These are phyloP conservation scores for Serendipita indica DNA, from an alignment of 768 basidiomycete species.

Conservation along the genomic window DNA sequence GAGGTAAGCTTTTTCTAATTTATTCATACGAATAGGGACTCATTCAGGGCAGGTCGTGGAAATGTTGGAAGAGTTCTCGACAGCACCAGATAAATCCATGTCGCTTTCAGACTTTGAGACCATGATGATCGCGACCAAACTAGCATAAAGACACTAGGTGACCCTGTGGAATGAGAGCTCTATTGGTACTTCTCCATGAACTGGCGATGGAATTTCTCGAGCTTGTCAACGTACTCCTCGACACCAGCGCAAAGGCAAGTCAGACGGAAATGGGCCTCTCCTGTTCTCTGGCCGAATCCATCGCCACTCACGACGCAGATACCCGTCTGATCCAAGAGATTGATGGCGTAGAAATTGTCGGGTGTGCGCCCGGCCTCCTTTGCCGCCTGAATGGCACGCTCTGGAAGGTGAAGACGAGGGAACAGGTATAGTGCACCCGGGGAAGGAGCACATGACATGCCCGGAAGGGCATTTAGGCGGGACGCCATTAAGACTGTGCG, in stretches of 20 bases:
- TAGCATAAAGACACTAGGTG: conserved; percentile 26
- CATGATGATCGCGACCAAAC: conserved; percentile 54
- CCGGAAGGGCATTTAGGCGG: conserved; percentile 67
- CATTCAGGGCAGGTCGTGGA: conserved; percentile 42
- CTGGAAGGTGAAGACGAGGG: conserved; percentile 64
- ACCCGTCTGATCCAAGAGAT: conserved; percentile 72
- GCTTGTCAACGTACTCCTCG: conserved; percentile 76
- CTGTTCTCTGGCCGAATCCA: conserved; percentile 88
- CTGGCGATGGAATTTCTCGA: conserved; percentile 57
- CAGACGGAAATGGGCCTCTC: conserved; percentile 79
- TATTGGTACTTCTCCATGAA: conserved; percentile 38
- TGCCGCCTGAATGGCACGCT: conserved; percentile 61
- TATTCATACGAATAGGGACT: conserved; percentile 7
- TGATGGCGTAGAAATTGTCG: conserved; percentile 79
- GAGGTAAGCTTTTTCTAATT: conserved; percentile 34
- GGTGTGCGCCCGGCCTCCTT: conserved; percentile 56
- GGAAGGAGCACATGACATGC: conserved; percentile 80
- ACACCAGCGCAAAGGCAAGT: conserved; percentile 92
- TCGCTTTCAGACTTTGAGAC: conserved; percentile 50
- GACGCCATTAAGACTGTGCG: conserved; percentile 61
- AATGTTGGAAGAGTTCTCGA: conserved; percentile 68
- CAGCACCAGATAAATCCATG: conserved; percentile 52
- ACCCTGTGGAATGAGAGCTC: neutral
- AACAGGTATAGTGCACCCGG: conserved; percentile 92
- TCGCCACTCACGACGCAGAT: conserved; percentile 90